Evolutionary conservation across 2,329 filamentous ascomycete species (phyloP).

Genomic region (Ceratocystis harringtonii): DNA sequence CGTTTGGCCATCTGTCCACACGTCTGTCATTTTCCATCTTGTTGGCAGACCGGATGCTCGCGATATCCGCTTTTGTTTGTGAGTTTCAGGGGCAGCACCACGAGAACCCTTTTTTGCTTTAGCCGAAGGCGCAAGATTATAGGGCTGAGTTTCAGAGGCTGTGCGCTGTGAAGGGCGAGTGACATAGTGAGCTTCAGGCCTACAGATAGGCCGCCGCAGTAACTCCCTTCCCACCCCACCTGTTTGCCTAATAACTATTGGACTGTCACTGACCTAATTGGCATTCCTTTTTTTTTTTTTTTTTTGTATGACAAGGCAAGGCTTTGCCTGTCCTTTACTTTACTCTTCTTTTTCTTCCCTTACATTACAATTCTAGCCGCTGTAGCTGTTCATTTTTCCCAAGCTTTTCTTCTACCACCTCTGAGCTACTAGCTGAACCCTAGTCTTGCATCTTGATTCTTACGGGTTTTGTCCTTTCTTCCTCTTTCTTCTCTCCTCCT

Average conservation of each 20-base stretch:
- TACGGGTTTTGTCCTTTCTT: neutral
- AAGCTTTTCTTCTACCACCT: neutral
- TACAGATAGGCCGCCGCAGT: neutral
- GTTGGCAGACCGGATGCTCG: too few species aligned
- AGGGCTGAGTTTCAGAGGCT: too few species aligned
- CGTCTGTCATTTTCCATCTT: too few species aligned
- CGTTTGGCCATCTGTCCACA: too few species aligned
- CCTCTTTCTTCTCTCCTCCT: neutral
- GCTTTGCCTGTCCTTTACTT: neutral
- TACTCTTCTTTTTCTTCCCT: too few species aligned
- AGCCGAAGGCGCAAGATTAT: too few species aligned
- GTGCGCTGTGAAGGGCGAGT: too few species aligned
- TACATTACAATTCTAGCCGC: too few species aligned
- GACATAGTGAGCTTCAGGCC: too few species aligned
- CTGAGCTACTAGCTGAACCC: neutral
- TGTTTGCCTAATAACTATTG: too few species aligned
- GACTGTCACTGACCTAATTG: neutral
- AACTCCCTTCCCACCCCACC: too few species aligned
- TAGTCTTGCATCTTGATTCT: neutral
- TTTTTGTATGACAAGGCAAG: neutral
- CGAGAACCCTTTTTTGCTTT: neutral
- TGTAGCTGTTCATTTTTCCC: too few species aligned
- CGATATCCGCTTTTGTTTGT: neutral
- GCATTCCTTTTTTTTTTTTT: neutral
- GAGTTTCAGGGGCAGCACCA: neutral